Evolutionary conservation across 2,329 filamentous ascomycete genomes (phyloP).

Genomic region (Neocatenulostroma microsporum): DNA sequence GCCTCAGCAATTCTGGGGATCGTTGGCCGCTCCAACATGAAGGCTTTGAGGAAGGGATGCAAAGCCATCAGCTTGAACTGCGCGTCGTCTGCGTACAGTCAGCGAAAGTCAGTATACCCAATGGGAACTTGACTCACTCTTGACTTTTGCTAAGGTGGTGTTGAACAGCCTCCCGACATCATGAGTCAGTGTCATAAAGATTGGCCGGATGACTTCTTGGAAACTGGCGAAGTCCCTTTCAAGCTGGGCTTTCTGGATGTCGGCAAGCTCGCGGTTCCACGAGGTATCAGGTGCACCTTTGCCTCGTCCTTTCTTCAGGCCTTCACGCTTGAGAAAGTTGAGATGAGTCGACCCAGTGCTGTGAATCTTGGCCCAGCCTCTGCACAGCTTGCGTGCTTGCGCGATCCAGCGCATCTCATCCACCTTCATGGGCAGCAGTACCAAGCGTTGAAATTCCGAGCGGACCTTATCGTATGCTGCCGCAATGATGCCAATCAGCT

Average conservation of each 20-base stretch:
- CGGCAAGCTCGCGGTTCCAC: neutral
- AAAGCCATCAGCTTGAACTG: conserved; percentile 2
- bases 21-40: too few species aligned
- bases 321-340: neutral
- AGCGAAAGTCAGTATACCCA: neutral
- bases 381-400: neutral
- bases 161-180: neutral
- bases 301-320: neutral
- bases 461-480: neutral
- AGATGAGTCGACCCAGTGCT: neutral
- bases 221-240: too few species aligned
- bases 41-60: neutral
- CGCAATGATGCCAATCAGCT: neutral
- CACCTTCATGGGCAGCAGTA: neutral
- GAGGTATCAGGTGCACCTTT: neutral
- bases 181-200: neutral
- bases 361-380: neutral
- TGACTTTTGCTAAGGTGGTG: neutral
- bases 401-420: neutral
- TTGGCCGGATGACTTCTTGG: too few species aligned
- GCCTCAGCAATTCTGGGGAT: too few species aligned
- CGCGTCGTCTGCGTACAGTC: neutral
- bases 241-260: neutral
- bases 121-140: neutral
- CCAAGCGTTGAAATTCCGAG: neutral